Evolutionary conservation across 257 asterid species (phyloP).

Genomic region (Voacanga thouarsii): DNA sequence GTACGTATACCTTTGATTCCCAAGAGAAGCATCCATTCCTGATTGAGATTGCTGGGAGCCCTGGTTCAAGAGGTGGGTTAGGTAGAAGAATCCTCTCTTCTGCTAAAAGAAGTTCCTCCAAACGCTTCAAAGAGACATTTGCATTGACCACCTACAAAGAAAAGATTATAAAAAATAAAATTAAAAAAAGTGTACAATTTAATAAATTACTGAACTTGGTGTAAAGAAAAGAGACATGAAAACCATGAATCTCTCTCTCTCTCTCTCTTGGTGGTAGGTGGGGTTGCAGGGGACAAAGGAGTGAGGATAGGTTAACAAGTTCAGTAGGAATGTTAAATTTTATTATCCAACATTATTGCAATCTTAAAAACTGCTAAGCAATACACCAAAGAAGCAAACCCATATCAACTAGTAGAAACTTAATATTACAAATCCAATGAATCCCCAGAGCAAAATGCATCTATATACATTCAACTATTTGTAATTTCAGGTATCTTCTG

Average conservation of each 20-base stretch:
- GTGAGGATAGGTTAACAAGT: not conserved
- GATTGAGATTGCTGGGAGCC: slow-evolving; percentile 83
- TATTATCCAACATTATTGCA: not conserved
- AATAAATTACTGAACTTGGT: not conserved
- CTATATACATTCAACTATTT: not conserved
- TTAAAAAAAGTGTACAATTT: not conserved
- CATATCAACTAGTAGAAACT: not conserved
- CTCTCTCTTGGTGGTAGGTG: too few species aligned
- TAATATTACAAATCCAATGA: not conserved
- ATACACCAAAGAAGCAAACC: not conserved
- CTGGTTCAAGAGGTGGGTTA: slow-evolving; percentile 77
- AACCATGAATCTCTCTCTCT: not conserved
- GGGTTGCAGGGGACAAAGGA: too few species aligned
- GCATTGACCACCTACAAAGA: slow-evolving; percentile 76
- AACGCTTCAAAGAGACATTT: slow-evolving; percentile 83
- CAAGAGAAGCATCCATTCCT: slow-evolving; percentile 88
- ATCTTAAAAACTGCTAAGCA: too few species aligned
- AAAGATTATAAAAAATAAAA: not conserved
- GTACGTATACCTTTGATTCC: slow-evolving; percentile 72
- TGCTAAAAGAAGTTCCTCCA: slow-evolving; percentile 83
- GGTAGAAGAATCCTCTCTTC: slow-evolving; percentile 82
- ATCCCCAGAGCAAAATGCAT: not conserved
- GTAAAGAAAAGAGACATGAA: not conserved
- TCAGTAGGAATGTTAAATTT: not conserved
- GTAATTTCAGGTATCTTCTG: not conserved